Base-by-base conservation (phyloP, 495 filamentous ascomycete species). In the Trypethelium eluteriae region DNA sequence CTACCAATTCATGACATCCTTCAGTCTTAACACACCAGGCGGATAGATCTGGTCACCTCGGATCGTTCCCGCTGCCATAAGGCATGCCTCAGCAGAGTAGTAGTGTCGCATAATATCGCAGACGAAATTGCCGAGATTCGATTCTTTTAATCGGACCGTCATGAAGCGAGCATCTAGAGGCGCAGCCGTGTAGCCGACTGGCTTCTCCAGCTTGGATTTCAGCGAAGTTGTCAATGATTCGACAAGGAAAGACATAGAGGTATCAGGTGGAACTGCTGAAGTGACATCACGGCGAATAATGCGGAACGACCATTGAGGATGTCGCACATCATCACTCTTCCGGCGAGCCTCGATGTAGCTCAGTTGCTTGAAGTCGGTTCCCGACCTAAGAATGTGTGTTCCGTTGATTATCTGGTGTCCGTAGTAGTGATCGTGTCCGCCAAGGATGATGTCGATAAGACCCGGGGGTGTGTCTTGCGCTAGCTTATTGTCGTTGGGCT, bases 371-470 rank as follows among this genome's bases (percentile, higher is more conserved):
- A 96, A 96, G 74, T 96, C 92, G 32, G 85, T 89, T 0, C 92
- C 91, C 0, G 90, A 93, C 2, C 92, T 84, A 2, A 96, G 80
- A 2, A 95, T 81, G 71, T 96, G 91, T 3, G 83, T 86, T 14
- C 86, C 85, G 67, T 95, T 94, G 70, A 92, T 81, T 62, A 89
- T 62, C 53, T 81, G 80, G 74, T 96, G 91, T 39, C 80, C 81
- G 70, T 96, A 96, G 74, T 88, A 93, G 71, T 96, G 92, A 67
- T 96, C 92, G 70, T 96, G 92, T 3, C 92, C 92, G 50, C 92
- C 91, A 1, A 96, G 80, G 36, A 96, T 88, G 38, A 96, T 81
- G 74, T 96, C 92, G 36, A 96, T 86, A 14, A 88, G 74, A 0
- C 88, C 90, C 9, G 82, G 78, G 0, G 87, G 80, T 2, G 83